Conservation (phyloP, 495 filamentous ascomycete species). For the Friedmanniomyces simplex region DNA sequence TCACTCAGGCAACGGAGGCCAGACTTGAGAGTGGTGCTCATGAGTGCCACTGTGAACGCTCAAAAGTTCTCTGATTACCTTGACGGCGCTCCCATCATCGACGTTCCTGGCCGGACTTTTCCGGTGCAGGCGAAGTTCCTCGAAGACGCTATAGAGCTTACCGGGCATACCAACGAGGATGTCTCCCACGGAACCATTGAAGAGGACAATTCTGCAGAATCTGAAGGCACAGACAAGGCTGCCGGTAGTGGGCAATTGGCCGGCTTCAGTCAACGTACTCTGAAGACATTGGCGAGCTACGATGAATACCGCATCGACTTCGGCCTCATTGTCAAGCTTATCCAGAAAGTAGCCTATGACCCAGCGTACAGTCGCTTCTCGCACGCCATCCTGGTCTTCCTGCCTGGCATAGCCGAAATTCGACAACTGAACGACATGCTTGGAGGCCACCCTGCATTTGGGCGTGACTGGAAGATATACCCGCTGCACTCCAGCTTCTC, state of each 20-base stretch:
- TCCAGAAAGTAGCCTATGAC: conserved; percentile 59
- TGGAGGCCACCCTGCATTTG: conserved; percentile 57
- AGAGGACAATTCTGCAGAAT: conserved; percentile 32
- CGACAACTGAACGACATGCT: conserved; percentile 76
- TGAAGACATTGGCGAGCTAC: conserved; percentile 58
- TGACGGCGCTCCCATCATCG: conserved; percentile 69
- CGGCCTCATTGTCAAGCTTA: conserved; percentile 63
- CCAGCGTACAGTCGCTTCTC: conserved; percentile 59
- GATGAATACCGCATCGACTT: conserved; percentile 84
- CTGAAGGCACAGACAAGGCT: conserved; percentile 17
- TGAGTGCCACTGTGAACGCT: conserved; percentile 94
- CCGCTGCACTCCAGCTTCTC: conserved; percentile 88
- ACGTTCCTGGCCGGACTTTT: conserved; percentile 85
- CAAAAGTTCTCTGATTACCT: conserved; percentile 84
- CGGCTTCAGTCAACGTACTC: conserved; percentile 63
- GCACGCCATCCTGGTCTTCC: conserved; percentile 85
- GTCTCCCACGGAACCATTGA: conserved; percentile 42
- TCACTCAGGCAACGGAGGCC: conserved; percentile 62
- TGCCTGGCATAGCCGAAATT: conserved; percentile 91
- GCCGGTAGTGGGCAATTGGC: conserved; percentile 39
- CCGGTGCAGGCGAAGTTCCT: conserved; percentile 80
- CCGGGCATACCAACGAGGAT: conserved; percentile 53
- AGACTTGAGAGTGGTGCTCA: conserved; percentile 74
- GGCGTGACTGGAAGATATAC: conserved; percentile 64
- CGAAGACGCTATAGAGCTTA: conserved; percentile 82